Base-by-base conservation (phyloP, 2,329 filamentous ascomycete species). In the Monilinia aucupariae region DNA sequence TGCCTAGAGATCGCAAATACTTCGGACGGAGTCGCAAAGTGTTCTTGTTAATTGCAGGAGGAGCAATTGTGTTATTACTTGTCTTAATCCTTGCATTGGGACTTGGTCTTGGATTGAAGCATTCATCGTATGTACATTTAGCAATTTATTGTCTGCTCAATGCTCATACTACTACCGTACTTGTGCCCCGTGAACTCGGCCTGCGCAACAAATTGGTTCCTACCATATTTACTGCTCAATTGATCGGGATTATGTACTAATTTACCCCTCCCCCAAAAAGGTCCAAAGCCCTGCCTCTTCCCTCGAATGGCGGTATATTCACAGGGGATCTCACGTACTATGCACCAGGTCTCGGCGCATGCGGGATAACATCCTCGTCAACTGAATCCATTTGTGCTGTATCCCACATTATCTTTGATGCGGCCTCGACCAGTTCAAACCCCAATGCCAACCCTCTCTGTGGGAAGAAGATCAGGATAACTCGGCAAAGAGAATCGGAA, bases 321-420 rank as follows among this genome's bases (percentile, higher is more conserved):
- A 80, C 76, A 4, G 88, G 87, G 59, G 86, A 90, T 56, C 73
- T 90, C 58, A 91, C 87, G 0, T 92, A 86, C 76, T 92, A 89
- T 73, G 76, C 78, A 22, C 83, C 87, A 0, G 78, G 75, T 12
- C 78, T 90, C 4, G 89, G 90, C 15, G 85, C 89, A 0, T 93
- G 90, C 72, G 90, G 89, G 6, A 74, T 81, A 39, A 79, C 75
- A 1, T 84, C 82, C 60, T 74, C 72, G 1, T 77, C 79, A 9
- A 75, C 73, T 9, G 86, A 91, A 63, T 71, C 80, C 63, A 82
- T 92, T 48, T 86, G 83, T 43, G 83, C 90, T 0, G 80, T 93
- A 0, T 87, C 86, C 2, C 82, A 87, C 69, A 71, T 80, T n/a
- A 72, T 89, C 5, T 93, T 84, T 71, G 88, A 92, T 72, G 80